Evolutionary conservation across 257 asterid species (phyloP), one percentile per base, ranked within the genome.

Genomic region (Ophiorrhiza pumila): DNA sequence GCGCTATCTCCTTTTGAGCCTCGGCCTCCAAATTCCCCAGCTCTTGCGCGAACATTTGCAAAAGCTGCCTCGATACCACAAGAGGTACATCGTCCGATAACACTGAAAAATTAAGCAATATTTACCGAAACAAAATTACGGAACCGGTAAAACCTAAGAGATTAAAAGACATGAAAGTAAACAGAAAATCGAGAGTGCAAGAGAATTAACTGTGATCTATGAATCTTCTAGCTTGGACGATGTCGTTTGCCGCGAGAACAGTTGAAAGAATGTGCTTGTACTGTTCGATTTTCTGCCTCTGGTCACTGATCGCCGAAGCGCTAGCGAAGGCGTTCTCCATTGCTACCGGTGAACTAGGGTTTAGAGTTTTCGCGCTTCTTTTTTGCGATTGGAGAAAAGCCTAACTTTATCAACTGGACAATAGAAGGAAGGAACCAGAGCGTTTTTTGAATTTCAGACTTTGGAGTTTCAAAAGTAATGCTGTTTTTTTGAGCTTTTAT

Each of bases 231-330:
- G 98, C 89, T 73, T 87, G 95, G 2, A 34, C 81, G 55, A 83
- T 90, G 76, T 88, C 91, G 84, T 85, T 84, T 3, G 98, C 89
- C 29, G 96, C 85, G 66, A 94, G 91, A 60, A 91, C 95, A 62
- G 93, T 79, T 73, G 89, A 78, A 77, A 94, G 98, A 64, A 94
- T 91, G 81, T 83, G 93, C 80, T 90, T 94, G 81, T 94, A 94
- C 82, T 94, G 96, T 71, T 94, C 99, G 72, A 94, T 92, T 80
- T 94, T 94, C 61, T 91, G 97, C 79, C 99, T 87, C 82, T 94
- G 99, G 87, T 94, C 97, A 43, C 80, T 83, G 76, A 91, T 90
- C 65, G 97, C 96, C 7, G 97, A 85, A 71, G 99, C 99, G 81
- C 84, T 85, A 22, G 97, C 97, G 71, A 91, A 92, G 34, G 97